Base-by-base conservation (phyloP, 768 basidiomycete genomes). In the Amyloporia xantha region DNA sequence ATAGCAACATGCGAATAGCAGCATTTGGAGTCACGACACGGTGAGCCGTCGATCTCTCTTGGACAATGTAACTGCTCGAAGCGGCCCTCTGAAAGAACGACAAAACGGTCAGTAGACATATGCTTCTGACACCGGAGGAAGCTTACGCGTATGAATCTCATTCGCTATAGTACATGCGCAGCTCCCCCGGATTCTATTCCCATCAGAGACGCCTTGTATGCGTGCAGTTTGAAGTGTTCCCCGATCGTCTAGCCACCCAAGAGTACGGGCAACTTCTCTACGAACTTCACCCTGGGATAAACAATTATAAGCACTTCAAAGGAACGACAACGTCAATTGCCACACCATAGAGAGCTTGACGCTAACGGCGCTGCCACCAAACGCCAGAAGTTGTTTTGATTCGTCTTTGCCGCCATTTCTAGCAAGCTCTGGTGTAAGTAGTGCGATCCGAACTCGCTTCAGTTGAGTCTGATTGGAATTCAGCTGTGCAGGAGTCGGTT, bases 51-150 rank as follows among this genome's bases (percentile, higher is more conserved):
- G n/a, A 47, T 47, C n/a, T 47, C 30, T n/a, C 21, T 47, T 19
- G 45, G 19, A n/a, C 45, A 47, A n/a, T 47, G 45, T 4, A 47
- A 20, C 45, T 36, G 45, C 23, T 47, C 45, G 23, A 47, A 47
- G 6, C 45, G 17, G 11, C 45, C 45, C 35, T 24, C 45, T 47
- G 21, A 4, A 3, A 7, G 4, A 24, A 17, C 10, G 20, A 4
- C 15, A 5, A 4, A 11, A 45, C 24, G 11, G n/a, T 17, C 15
- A 19, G 13, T 10, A 47, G 24, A 28, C 17, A 27, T 17, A 13
- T 11, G 23, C 5, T 24, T 33, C 17, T 15, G n/a, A 24, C 11
- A 35, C 13, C 11, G 27, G 9, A 33, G 13, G 5, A 10, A 20
- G 20, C 45, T 47, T 13, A 30, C 45, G 28, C 4, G 35, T n/a